phyloP scores from a whole-genome alignment of 306 rosid genomes.

The Vigna radiata region DNA sequence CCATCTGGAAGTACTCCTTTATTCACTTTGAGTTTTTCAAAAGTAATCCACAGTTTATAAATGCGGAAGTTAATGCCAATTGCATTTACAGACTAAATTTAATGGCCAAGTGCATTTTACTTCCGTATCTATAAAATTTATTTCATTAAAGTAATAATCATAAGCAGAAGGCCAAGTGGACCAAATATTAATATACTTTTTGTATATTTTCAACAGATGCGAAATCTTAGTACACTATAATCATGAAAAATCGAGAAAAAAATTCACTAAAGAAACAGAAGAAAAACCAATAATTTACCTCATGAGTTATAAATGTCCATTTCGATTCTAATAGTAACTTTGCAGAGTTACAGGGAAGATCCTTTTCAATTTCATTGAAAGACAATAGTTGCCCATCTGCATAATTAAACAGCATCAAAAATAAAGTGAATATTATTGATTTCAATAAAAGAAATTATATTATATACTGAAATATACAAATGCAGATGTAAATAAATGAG shows the following conservation, averaged over 20 bases:
- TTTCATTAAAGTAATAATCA: background rate
- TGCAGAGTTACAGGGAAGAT: conserved; percentile 67
- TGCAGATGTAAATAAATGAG: background rate
- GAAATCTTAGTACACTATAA: background rate
- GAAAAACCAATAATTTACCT: conserved; percentile 52
- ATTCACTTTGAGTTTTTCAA: background rate
- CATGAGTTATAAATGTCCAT: conserved; percentile 89
- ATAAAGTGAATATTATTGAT: conserved; percentile 2
- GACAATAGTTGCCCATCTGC: conserved; percentile 73
- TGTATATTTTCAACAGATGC: background rate
- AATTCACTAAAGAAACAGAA: background rate
- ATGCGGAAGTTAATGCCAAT: background rate
- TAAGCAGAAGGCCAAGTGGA: background rate
- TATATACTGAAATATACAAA: background rate
- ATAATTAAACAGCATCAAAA: conserved; percentile 36
- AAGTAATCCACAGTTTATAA: background rate
- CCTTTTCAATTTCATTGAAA: conserved; percentile 64
- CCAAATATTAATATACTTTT: background rate
- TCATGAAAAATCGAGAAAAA: background rate
- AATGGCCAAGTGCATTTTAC: conserved; percentile 3
- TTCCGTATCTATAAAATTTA: conserved; percentile 2
- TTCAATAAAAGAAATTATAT: background rate
- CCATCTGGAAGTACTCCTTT: background rate
- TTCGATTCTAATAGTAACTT: conserved; percentile 69
- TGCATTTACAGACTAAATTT: background rate